Conservation (phyloP, 129 eudicot genomes). For the Saussurea involucrata region DNA sequence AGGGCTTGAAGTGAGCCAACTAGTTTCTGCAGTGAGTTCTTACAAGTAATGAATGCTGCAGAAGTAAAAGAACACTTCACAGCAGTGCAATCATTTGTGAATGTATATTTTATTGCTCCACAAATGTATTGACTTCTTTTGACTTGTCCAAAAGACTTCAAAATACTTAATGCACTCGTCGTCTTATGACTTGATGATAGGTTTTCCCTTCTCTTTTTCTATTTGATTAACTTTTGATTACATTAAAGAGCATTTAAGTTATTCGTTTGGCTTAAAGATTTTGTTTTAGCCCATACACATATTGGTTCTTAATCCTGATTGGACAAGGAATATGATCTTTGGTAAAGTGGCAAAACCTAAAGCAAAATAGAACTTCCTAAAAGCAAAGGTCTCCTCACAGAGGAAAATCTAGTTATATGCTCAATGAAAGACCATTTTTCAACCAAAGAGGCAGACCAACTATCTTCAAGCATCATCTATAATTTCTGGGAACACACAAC, state of each 20-base stretch:
- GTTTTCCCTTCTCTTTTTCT: not conserved
- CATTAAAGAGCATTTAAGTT: not conserved
- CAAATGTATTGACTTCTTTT: slow-evolving; percentile 1
- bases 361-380: not conserved
- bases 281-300: not conserved
- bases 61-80: too few species aligned
- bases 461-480: not conserved
- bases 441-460: not conserved
- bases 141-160: not conserved
- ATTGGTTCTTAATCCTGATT: not conserved
- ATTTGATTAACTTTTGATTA: not conserved
- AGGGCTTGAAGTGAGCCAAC: too few species aligned
- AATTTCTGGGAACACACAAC: too few species aligned
- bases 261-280: not conserved
- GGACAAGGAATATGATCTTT: not conserved
- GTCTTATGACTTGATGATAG: not conserved
- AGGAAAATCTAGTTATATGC: not conserved
- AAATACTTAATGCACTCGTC: not conserved
- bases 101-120: not conserved
- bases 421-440: not conserved
- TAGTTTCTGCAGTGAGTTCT: too few species aligned
- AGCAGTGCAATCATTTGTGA: too few species aligned
- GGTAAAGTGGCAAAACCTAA: not conserved
- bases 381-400: not conserved
- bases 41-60: too few species aligned